phyloP scores from a whole-genome alignment of 73 alveolate species.

The Breviolum minutum region DNA sequence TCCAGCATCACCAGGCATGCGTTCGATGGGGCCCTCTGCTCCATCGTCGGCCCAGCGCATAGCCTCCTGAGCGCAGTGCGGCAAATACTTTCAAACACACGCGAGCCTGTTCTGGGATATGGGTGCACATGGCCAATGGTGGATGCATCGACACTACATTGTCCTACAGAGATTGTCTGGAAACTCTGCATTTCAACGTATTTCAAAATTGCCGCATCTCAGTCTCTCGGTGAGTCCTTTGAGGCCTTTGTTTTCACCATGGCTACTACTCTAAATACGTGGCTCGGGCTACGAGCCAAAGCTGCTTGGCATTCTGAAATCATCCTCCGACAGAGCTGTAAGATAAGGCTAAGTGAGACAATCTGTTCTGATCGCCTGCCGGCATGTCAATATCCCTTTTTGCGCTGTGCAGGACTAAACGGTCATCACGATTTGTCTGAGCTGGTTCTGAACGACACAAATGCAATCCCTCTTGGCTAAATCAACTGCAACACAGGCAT shows the following conservation, averaged over 20 bases:
- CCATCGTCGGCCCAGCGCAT: constrained; percentile 89
- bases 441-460: background rate
- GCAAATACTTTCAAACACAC: background rate
- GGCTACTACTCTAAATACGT: background rate
- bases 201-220: background rate
- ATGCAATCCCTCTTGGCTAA: background rate
- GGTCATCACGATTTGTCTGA: no score
- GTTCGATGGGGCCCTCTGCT: constrained; percentile 51
- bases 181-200: background rate
- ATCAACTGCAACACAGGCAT: background rate
- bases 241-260: constrained; percentile 83
- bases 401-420: no score
- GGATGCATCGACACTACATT: background rate
- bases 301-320: background rate
- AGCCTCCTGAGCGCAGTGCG: constrained; percentile 38
- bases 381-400: no score
- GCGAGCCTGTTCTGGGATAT: background rate
- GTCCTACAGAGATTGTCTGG: background rate
- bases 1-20: constrained; percentile 43
- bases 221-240: background rate
- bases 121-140: background rate
- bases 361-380: no score
- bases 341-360: no score
- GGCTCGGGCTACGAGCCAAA: background rate
- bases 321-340: no score